These are phyloP conservation scores for Echinosophora koreensis DNA, from an alignment of 306 rosid genomes.

Conservation along the genomic window DNA sequence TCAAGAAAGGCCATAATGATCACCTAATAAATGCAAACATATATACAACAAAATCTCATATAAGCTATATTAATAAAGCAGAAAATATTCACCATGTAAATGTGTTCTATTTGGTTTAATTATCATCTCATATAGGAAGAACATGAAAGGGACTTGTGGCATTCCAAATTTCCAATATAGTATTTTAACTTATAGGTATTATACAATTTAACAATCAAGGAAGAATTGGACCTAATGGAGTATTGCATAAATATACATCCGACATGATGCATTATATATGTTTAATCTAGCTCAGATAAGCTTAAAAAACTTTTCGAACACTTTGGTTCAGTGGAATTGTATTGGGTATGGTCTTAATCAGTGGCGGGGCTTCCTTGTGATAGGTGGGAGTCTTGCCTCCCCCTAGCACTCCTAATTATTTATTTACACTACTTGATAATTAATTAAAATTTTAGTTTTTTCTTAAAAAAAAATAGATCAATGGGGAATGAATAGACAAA, in stretches of 20 bases:
- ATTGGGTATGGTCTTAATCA: neutral
- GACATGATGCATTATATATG: neutral
- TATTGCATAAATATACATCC: neutral
- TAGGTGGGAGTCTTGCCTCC: no score
- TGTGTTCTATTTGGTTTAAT: constrained; percentile 24
- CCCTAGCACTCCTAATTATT: no score
- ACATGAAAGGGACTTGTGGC: neutral
- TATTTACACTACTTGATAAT: no score
- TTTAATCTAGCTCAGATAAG: constrained; percentile 1
- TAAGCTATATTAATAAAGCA: neutral
- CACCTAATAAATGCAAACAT: constrained; percentile 1
- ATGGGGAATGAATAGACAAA: no score
- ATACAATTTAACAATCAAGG: neutral
- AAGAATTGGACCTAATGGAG: neutral
- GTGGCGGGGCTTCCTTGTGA: no score
- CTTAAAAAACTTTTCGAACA: neutral
- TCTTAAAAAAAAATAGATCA: no score
- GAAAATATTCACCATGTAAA: constrained; percentile 19
- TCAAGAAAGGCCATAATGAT: neutral
- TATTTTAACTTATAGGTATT: neutral
- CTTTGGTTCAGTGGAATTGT: neutral
- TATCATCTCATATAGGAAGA: constrained; percentile 29
- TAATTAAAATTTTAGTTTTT: no score
- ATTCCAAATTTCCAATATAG: constrained; percentile 3
- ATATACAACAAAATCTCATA: neutral